Base-by-base conservation (phyloP, 805 yeast species). In the Suhomyces emberorum region DNA sequence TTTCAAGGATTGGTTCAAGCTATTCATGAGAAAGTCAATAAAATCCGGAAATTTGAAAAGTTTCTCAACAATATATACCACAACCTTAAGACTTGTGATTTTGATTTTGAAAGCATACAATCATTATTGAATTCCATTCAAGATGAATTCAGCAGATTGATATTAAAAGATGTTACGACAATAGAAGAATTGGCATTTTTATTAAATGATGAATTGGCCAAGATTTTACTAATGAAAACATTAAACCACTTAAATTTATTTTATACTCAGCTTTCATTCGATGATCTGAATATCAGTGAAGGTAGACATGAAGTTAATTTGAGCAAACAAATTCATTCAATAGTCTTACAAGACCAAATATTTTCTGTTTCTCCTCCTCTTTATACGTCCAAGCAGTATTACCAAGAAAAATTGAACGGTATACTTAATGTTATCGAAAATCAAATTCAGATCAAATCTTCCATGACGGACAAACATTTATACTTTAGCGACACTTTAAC, bases 301-400 rank as follows among this genome's bases (percentile, higher is more conserved):
- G n/a, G 15, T 11, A 9, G 18, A 10, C 10, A 9, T 14, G n/a
- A 11, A n/a, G 12, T 8, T 5, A 14, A 6, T 5, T 7, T 20
- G 7, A 20, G 22, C 9, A 20, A 20, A 20, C 28, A 24, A 15
- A 19, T n/a, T 40, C 79, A 72, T 44, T 51, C 48, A 2, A 51
- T 78, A 3, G 24, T 54, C 0, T 56, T 70, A 16, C 61, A 60
- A 23, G 64, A 70, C 30, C 62, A 61, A 21, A 39, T 54, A 0
- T 57, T 79, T 19, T 34, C 39, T 3, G 46, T 75, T 3, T 18
- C 41, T 0, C 83, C 83, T 0, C 50, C 69, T 0, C 43, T 77
- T 0, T 68, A 61, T 22, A 15, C 28, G 0, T 48, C 75, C 0
- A 73, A 72, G 34, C 43, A 46, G 14, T 2, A 32, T 1, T 59